These are phyloP conservation scores for Talaromyces sp. DNA, from an alignment of 2,329 filamentous ascomycete species.

Conservation along the genomic window DNA sequence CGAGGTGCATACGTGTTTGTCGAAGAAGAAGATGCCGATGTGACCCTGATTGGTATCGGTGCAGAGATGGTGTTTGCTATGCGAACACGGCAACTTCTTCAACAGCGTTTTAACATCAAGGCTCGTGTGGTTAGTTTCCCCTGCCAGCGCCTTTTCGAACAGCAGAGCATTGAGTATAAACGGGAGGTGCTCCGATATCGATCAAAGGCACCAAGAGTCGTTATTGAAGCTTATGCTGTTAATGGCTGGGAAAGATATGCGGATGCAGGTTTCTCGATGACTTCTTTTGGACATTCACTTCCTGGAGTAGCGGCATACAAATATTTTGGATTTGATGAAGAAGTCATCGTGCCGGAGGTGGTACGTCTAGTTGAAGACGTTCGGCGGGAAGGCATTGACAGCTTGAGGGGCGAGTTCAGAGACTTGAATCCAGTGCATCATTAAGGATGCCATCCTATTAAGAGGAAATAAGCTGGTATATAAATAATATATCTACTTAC, in stretches of 20 bases:
- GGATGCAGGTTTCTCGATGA: conserved; percentile 44
- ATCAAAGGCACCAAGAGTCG: conserved; percentile 37
- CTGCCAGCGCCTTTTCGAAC: conserved; percentile 48
- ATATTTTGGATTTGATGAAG: conserved; percentile 20
- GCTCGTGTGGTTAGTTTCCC: conserved; percentile 49
- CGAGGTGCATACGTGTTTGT: conserved; percentile 41
- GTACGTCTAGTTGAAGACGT: background rate
- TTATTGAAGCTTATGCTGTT: conserved; percentile 48
- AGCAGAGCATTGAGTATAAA: conserved; percentile 44
- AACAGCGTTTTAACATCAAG: conserved; percentile 34
- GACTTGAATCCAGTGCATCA: conserved; percentile 8
- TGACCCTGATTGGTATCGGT: conserved; percentile 49
- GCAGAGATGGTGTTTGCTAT: conserved; percentile 48
- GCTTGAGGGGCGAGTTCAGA: conserved; percentile 5
- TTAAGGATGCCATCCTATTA: background rate
- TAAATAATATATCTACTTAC: too few relatives aligned
- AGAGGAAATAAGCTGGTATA: background rate
- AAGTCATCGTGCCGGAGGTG: conserved; percentile 1
- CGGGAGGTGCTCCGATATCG: conserved; percentile 38
- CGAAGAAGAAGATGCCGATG: conserved; percentile 31
- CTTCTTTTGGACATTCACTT: conserved; percentile 35
- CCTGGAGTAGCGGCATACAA: conserved; percentile 22
- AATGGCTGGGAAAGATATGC: conserved; percentile 53
- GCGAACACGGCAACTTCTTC: conserved; percentile 35
- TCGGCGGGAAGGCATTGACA: background rate